Evolutionary conservation across 495 filamentous ascomycete genomes (phyloP), one percentile per base, ranked within the genome.

Genomic region (Aspergillus sparsus): DNA sequence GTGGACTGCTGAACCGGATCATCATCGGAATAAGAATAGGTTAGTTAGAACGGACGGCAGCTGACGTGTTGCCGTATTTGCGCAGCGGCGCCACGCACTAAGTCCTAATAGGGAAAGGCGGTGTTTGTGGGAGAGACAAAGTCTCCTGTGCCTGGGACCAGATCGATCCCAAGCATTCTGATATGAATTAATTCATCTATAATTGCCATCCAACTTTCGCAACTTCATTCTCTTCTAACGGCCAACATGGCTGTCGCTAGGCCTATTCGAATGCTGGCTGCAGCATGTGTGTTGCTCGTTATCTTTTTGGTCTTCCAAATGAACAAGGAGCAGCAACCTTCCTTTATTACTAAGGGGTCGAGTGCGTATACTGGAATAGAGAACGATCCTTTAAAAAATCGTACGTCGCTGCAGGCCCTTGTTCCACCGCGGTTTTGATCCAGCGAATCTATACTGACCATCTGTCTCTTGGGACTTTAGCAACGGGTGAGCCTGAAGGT

Each of bases 351-450:
- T 53, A 64, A 60, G 63, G 75, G 74, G 36, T 67, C 74, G 10
- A 36, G 57, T 12, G 64, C 68, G 72, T 60, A 58, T 69, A 74
- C 62, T 69, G 84, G 82, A 59, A 82, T 87, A 63, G 83, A 85
- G 54, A 77, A 82, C 42, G 92, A 97, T 73, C 92, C 92, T 55
- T 88, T 91, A 68, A 69, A 93, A 69, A 90, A 95, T 72, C 85
- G 92, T 94, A 80, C 57, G 85, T 77, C 41, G 46, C 18, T 49
- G 21, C 32, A 21, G 59, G 55, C 57, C 58, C 62, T 55, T 62
- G 53, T 41, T 44, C 57, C 33, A 54, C 16, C 18, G 16, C 51
- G 37, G 21, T n/a, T 6, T 31, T 46, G 42, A 37, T 36, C 32
- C 32, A 2, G 18, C 35, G 15, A 13, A 21, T 7, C n/a, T 13